Percentiles rank a stretch among this genome's conserved stretches.
Conservation (phyloP, 2,329 filamentous ascomycete species). For the Cytospora piceicola region DNA sequence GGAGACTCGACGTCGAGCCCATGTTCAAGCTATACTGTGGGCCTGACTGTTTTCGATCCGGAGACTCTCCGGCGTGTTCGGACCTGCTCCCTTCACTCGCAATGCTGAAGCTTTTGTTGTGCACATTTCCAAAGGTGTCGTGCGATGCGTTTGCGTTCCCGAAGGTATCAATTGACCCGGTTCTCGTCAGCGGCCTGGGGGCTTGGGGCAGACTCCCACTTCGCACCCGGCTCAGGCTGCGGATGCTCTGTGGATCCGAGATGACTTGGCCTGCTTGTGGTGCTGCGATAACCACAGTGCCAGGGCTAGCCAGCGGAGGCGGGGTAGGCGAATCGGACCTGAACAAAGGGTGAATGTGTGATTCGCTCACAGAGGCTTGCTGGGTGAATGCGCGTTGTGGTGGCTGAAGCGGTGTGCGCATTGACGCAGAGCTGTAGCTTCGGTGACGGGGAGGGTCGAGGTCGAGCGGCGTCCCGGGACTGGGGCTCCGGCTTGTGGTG, state of each 20-base stretch:
- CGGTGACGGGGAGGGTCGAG: conserved; percentile 51
- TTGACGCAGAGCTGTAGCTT: conserved; percentile 49
- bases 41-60: conserved; percentile 60
- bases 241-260: conserved; percentile 54
- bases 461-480: conserved; percentile 64
- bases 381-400: conserved; percentile 40
- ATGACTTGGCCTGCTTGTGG: conserved; percentile 70
- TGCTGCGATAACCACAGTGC: conserved; percentile 72
- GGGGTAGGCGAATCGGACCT: conserved; percentile 71
- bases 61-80: conserved; percentile 31
- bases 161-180: conserved; percentile 56
- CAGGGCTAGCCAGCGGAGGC: conserved; percentile 67
- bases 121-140: conserved; percentile 8
- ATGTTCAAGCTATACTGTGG: conserved; percentile 64
- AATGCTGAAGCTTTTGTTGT: conserved; percentile 16
- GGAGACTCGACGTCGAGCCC: conserved; percentile 54
- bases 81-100: conserved; percentile 34
- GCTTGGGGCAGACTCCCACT: conserved; percentile 57
- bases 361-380: conserved; percentile 54
- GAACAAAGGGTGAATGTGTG: conserved; percentile 79
- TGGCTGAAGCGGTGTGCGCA: conserved; percentile 38
- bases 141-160: conserved; percentile 26
- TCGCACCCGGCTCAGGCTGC: conserved; percentile 57
- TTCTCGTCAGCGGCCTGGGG: conserved; percentile 54
- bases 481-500: conserved; percentile 66